Evolutionary conservation across 1,284 basidiomycete species (phyloP).

Genomic region (Crucibulum parvulum): DNA sequence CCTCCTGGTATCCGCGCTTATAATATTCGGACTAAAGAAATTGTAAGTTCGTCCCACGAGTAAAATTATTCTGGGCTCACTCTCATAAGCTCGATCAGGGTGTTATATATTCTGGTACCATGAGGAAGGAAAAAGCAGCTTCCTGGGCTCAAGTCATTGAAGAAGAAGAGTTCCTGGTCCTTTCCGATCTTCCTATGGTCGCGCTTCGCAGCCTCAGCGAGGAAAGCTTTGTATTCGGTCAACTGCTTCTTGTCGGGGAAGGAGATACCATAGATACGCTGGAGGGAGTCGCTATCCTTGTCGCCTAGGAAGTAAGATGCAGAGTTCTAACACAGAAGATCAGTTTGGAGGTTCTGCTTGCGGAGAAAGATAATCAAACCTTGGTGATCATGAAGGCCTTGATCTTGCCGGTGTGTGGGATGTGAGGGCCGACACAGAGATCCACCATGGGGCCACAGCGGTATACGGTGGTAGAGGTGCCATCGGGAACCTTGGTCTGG

Average conservation of each 20-base stretch:
- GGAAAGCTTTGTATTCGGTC: slow-evolving; percentile 94
- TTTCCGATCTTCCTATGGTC: slow-evolving; percentile 97
- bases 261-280: slow-evolving; percentile 98
- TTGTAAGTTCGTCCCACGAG: neutral
- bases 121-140: slow-evolving; percentile 98
- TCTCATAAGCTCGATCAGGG: slow-evolving; percentile 89
- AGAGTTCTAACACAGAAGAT: slow-evolving; percentile 72
- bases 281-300: slow-evolving; percentile 92
- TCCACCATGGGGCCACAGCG: slow-evolving; percentile 99
- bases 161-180: slow-evolving; percentile 99
- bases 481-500: slow-evolving; percentile 95
- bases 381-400: slow-evolving; percentile 97
- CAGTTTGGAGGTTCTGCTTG: slow-evolving; percentile 3
- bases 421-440: slow-evolving; percentile 96
- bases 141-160: slow-evolving; percentile 96
- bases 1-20: slow-evolving; percentile 89
- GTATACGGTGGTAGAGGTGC: slow-evolving; percentile 97
- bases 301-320: slow-evolving; percentile 99
- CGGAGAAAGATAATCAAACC: slow-evolving; percentile 45
- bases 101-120: slow-evolving; percentile 97
- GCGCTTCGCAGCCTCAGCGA: slow-evolving; percentile 96
- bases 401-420: slow-evolving; percentile 97
- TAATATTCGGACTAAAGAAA: slow-evolving; percentile 73
- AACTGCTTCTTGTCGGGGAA: slow-evolving; percentile 99
- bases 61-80: slow-evolving; percentile 50